phyloP scores from a whole-genome alignment of 2,329 filamentous ascomycete genomes.

The Aspergillus latus region DNA sequence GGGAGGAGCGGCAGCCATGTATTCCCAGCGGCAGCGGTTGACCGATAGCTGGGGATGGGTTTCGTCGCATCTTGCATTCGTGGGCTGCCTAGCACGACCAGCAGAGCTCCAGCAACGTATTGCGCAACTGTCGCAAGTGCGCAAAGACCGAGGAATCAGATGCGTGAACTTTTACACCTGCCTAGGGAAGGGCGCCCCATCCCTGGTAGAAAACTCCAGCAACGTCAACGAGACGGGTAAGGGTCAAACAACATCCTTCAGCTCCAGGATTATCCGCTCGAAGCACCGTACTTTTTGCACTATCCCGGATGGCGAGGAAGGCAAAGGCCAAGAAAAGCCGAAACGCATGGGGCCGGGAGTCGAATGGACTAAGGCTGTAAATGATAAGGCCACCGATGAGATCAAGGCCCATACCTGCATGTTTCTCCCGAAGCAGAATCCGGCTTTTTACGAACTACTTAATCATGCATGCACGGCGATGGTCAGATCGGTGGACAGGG shows the following conservation, averaged over 20 bases:
- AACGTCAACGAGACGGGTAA: conserved; percentile 1
- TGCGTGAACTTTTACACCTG: conserved; percentile 87
- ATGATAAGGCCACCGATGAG: conserved; percentile 78
- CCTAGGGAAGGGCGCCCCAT: conserved; percentile 67
- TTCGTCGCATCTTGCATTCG: conserved; percentile 87
- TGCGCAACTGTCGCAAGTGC: conserved; percentile 63
- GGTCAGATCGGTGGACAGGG: conserved; percentile 40
- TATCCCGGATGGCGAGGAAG: conserved; percentile 59
- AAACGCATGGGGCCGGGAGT: conserved; percentile 40
- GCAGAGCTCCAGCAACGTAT: conserved; percentile 78
- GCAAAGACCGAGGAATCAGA: conserved; percentile 66
- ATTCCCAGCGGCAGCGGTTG: conserved; percentile 79
- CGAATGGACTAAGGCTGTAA: conserved; percentile 70
- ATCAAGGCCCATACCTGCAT: conserved; percentile 69
- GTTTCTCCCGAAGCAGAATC: conserved; percentile 47
- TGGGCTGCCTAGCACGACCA: conserved; percentile 80
- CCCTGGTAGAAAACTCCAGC: conserved; percentile 27
- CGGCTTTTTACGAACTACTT: conserved; percentile 44
- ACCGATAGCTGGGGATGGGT: conserved; percentile 77
- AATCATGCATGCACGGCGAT: conserved; percentile 40
- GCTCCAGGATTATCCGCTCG: conserved; percentile 40
- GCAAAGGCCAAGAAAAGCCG: conserved; percentile 26
- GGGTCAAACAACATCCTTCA: conserved; percentile 28
- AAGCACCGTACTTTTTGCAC: conserved; percentile 86
- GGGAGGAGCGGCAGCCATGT: conserved; percentile 80